Base-by-base conservation (phyloP, 306 rosid species). In the Cotoneaster glaucophyllus region DNA sequence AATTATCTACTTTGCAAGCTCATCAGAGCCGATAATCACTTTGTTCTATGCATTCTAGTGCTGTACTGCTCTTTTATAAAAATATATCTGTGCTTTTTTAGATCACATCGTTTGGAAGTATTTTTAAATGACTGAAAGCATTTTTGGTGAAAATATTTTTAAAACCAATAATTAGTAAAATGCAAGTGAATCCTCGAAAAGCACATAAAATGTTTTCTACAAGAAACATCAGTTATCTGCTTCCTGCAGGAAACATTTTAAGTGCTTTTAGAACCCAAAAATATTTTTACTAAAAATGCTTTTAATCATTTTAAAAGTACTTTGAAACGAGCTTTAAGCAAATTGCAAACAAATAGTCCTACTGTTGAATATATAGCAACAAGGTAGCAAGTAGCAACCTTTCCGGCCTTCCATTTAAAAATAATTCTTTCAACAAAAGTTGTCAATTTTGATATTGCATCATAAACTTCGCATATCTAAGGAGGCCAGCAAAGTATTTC, bases 1-100 rank as follows among this genome's bases (percentile, higher is more conserved):
- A 74, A 19, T 61, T 59, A 26, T 61, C 59, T 44, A 73, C 25
- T 59, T 65, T 25, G 43, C 77, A 61, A 73, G 69, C 68, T 58
- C 28, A 73, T 59, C 24, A 10, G 43, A 8, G 5, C 43, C 28
- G 25, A 7, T 19, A 34, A 34, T 34, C 45, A 18, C 2, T 41
- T 72, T 59, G 3, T 0, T 25, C 45, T 61, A 61, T 32, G 12
- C 32, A 6, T 39, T 32, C 32, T 74, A 43, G 59, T 62, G 59
- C 31, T 17, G 14, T 62, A 43, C 12, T 3, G 77, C 69, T 61
- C 59, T 61, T 24, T 11, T 62, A 28, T 61, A 12, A 13, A 61
- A 61, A 57, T 57, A 57, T n/a, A 11, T 57, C n/a, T n/a, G 13
- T 8, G 6, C 28, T 14, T 59, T 59, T 59, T 59, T 2, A 59